Evolutionary conservation across 2,329 filamentous ascomycete species (phyloP).

Genomic region (Fusarium pseudocircinatum): DNA sequence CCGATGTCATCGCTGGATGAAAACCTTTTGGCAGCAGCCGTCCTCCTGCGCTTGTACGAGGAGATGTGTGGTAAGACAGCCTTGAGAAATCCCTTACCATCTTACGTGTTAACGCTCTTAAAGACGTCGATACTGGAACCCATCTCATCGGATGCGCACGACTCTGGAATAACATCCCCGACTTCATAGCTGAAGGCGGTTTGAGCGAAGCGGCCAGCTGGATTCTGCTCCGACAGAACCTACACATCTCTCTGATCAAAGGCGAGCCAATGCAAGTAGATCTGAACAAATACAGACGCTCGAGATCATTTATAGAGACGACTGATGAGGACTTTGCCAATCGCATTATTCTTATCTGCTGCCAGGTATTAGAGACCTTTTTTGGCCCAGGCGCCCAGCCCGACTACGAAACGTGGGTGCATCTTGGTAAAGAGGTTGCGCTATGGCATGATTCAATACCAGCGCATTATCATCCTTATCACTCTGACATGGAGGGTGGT

Average conservation of each 20-base stretch:
- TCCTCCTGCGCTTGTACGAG: conserved; percentile 52
- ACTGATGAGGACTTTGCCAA: conserved; percentile 43
- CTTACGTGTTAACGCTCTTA: neutral
- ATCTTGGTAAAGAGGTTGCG: conserved; percentile 34
- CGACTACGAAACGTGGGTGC: conserved; percentile 25
- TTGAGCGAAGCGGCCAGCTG: conserved; percentile 57
- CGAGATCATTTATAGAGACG: conserved; percentile 35
- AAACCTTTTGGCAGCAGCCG: conserved; percentile 51
- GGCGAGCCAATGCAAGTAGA: conserved; percentile 50
- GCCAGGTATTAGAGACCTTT: conserved; percentile 46
- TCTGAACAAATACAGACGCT: conserved; percentile 47
- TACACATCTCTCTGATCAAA: conserved; percentile 56
- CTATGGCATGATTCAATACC: conserved; percentile 38
- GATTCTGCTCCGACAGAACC: conserved; percentile 59
- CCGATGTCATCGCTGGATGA: conserved; percentile 48
- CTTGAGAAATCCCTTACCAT: no score
- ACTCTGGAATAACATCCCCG: conserved; percentile 42
- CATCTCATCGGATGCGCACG: conserved; percentile 42
- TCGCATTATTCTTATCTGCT: conserved; percentile 41
- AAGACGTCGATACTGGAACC: conserved; percentile 41
- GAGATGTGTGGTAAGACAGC: conserved; percentile 51
- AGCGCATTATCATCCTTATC: neutral
- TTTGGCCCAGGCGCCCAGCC: conserved; percentile 46
- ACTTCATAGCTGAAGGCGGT: conserved; percentile 43
- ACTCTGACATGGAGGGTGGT: conserved; percentile 13